A percentile compares a stretch with the other conserved stretches of the same genome.
Conservation (phyloP, 2,329 filamentous ascomycete species). For the Aspergillus floridensis region DNA sequence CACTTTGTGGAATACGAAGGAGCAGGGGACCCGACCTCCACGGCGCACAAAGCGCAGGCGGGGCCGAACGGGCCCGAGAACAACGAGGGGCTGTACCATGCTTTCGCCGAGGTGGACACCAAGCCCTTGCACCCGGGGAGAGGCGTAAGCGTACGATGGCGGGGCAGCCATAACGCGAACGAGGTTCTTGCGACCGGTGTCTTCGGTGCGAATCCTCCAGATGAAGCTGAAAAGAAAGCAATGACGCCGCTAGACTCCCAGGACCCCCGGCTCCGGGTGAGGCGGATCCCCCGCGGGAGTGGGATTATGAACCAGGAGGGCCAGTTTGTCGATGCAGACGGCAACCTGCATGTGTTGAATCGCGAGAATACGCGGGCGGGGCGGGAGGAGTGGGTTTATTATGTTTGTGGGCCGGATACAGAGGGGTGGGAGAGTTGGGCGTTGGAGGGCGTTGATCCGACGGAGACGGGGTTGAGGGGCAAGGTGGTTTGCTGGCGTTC, state of each 20-base stretch:
- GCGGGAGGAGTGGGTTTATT: background rate
- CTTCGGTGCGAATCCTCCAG: background rate
- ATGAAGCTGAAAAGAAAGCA: background rate
- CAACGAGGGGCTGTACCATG: conserved; percentile 2
- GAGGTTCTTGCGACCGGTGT: background rate
- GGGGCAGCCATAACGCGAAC: background rate
- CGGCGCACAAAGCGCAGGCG: conserved; percentile 1
- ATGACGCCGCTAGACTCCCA: background rate
- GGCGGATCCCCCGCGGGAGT: background rate
- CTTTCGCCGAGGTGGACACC: background rate
- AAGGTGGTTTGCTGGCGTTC: background rate
- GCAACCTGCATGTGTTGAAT: background rate
- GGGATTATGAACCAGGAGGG: conserved; percentile 6
- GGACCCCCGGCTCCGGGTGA: background rate
- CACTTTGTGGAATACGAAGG: conserved; percentile 1
- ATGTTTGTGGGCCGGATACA: background rate
- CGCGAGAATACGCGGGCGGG: background rate
- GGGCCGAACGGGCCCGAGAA: conserved; percentile 4
- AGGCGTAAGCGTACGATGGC: background rate
- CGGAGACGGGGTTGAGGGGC: background rate
- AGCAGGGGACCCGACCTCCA: background rate
- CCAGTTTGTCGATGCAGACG: background rate
- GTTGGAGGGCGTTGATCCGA: background rate
- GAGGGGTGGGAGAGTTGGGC: background rate
- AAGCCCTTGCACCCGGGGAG: background rate